Base-by-base conservation (phyloP, 2,329 filamentous ascomycete genomes). In the Chalara sp. region DNA sequence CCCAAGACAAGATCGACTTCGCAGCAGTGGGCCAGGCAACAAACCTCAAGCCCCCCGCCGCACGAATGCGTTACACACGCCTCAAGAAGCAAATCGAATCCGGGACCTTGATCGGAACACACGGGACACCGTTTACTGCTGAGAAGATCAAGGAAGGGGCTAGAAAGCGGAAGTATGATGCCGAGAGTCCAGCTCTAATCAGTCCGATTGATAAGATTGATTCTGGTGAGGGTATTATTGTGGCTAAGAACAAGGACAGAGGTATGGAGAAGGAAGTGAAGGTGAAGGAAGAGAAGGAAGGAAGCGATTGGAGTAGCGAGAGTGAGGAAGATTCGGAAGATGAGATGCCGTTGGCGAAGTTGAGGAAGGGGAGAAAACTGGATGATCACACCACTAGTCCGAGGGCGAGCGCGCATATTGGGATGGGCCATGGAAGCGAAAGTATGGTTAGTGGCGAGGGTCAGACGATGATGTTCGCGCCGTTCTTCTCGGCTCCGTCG, bases 41-140 rank as follows among this genome's bases (percentile, higher is more conserved):
- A 3, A 63, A 62, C 35, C 59, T 70, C 53, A 70, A 67, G n/a
- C 50, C 65, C 2, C 64, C 62, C 3, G 69, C 69, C 31, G 68
- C 67, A 52, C 61, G 67, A 8, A 70, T 68, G 66, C 62, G 68
- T n/a, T 71, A 65, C 49, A 64, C 61, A 0, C 66, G 69, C 47
- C 62, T 71, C 1, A 53, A 56, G 7, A 50, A 59, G 6, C 61
- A 63, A 46, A 66, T 67, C 37, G 64, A 66, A 48, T 55, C 51
- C 32, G 64, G 64, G 2, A 56, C 59, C 4, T 43, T 64, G 32
- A 60, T 59, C 13, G 60, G 60, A 8, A 57, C 51, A 8, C 58
- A 61, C 35, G 60, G 57, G 1, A 55, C 49, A 21, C 56, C 58
- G 11, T 55, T 60, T 51, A 33, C 49, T 11, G 50, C 48, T 11